phyloP scores from a whole-genome alignment of 495 filamentous ascomycete species.

The Pyrenula aspistea region DNA sequence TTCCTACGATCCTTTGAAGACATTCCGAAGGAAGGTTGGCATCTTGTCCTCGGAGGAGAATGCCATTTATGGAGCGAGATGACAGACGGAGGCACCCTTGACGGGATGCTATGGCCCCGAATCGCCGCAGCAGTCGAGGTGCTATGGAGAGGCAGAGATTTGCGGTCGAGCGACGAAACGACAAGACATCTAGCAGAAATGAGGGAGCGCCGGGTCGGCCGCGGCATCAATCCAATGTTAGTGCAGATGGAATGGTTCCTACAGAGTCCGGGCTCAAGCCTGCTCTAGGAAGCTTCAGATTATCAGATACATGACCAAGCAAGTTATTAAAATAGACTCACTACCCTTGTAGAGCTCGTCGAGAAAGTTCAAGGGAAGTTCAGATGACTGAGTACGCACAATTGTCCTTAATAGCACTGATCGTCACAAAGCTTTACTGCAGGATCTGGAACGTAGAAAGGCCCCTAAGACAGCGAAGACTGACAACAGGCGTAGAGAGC shows the following conservation, averaged over 20 bases:
- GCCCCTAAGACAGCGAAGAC: no score
- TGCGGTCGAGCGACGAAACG: constrained; percentile 51
- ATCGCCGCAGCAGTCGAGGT: constrained; percentile 59
- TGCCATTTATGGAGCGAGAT: constrained; percentile 68
- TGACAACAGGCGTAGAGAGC: no score
- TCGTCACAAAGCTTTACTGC: no score
- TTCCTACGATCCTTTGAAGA: constrained; percentile 54
- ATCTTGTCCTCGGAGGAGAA: constrained; percentile 66
- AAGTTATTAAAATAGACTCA: no score
- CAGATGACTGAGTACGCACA: no score
- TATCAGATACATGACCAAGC: no score
- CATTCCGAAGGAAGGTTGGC: constrained; percentile 39
- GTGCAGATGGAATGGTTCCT: constrained; percentile 29
- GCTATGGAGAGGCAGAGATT: constrained; percentile 61
- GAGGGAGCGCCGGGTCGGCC: constrained; percentile 56
- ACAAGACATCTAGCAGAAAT: constrained; percentile 47
- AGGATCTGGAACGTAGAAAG: no score
- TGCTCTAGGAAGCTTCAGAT: no score
- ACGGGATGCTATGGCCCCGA: constrained; percentile 29
- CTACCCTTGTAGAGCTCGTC: no score
- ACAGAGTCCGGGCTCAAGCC: not conserved
- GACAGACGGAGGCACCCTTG: constrained; percentile 54
- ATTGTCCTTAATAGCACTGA: no score
- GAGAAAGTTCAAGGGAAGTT: no score
- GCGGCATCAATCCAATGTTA: constrained; percentile 48